These are phyloP conservation scores for Nephelium lappaceum DNA, from an alignment of 345 rosid genomes.

Conservation along the genomic window DNA sequence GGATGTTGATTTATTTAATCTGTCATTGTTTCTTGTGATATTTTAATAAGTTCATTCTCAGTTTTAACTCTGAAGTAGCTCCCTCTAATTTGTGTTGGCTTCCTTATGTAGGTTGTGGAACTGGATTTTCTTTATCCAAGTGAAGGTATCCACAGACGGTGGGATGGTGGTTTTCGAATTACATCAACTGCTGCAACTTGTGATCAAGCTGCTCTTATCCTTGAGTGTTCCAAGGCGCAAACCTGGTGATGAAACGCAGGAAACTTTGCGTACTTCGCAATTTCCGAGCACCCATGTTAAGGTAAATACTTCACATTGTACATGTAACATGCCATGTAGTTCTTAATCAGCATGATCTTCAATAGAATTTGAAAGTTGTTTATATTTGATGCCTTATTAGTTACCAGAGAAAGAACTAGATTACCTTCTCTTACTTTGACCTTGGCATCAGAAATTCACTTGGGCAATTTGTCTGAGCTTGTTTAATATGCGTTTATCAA, in stretches of 20 bases:
- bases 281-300: conserved; percentile 97
- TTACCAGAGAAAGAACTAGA: neutral
- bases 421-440: neutral
- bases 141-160: conserved; percentile 94
- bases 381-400: neutral
- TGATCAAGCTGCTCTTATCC: conserved; percentile 92
- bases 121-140: conserved; percentile 99
- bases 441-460: neutral
- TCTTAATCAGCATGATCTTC: neutral
- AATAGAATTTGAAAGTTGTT: neutral
- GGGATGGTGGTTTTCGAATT: conserved; percentile 93
- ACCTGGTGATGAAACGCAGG: conserved; percentile 91
- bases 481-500: neutral
- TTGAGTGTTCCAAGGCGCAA: conserved; percentile 84
- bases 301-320: conserved; percentile 43
- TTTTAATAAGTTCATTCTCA: neutral
- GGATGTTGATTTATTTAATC: neutral
- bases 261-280: conserved; percentile 89
- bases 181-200: conserved; percentile 92
- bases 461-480: neutral
- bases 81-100: conserved; percentile 2
- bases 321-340: neutral
- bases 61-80: neutral
- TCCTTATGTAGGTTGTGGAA: conserved; percentile 72
- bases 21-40: neutral